Conservation (phyloP, 2,329 filamentous ascomycete genomes). For the Endocalyx cinctus region DNA sequence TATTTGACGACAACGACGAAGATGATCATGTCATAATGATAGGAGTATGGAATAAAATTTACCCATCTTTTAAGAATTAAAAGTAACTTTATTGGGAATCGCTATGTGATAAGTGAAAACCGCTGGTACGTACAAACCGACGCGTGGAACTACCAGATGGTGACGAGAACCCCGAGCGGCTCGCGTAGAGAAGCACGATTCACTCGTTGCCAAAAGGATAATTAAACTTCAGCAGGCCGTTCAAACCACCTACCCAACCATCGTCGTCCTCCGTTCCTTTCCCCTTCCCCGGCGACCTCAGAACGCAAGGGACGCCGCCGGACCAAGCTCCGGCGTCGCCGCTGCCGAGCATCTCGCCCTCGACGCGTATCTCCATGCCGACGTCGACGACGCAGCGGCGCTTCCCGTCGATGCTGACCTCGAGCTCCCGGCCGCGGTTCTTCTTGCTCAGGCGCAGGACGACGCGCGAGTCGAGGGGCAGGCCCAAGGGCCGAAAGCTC, state of each 20-base stretch:
- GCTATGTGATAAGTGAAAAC: too few relatives aligned
- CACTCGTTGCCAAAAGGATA: constrained; percentile 75
- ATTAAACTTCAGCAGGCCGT: constrained; percentile 93
- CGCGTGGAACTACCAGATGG: too few relatives aligned
- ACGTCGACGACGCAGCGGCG: constrained; percentile 62
- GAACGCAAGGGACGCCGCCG: constrained; percentile 85
- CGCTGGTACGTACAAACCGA: too few relatives aligned
- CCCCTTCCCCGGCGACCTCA: constrained; percentile 53
- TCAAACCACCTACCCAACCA: constrained; percentile 93
- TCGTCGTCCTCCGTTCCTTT: constrained; percentile 63
- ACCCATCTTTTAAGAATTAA: too few relatives aligned
- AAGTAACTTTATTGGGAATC: too few relatives aligned
- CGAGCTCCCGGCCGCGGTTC: constrained; percentile 70
- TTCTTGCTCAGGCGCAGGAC: constrained; percentile 76
- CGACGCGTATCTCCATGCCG: constrained; percentile 84
- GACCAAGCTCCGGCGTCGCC: constrained; percentile 22
- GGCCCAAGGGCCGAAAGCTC: constrained; percentile 84
- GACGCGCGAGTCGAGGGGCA: constrained; percentile 82
- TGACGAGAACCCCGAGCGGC: too few relatives aligned
- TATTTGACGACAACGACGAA: too few relatives aligned
- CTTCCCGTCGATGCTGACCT: constrained; percentile 75
- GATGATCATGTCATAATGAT: too few relatives aligned
- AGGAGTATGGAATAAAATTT: too few relatives aligned
- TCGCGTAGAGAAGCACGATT: too few relatives aligned
- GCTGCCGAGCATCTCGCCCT: constrained; percentile 72